A percentile compares a stretch with the other conserved stretches of the same genome.
Conservation (phyloP, 176 grass and related monocot species). For the Oryza longistaminata region DNA sequence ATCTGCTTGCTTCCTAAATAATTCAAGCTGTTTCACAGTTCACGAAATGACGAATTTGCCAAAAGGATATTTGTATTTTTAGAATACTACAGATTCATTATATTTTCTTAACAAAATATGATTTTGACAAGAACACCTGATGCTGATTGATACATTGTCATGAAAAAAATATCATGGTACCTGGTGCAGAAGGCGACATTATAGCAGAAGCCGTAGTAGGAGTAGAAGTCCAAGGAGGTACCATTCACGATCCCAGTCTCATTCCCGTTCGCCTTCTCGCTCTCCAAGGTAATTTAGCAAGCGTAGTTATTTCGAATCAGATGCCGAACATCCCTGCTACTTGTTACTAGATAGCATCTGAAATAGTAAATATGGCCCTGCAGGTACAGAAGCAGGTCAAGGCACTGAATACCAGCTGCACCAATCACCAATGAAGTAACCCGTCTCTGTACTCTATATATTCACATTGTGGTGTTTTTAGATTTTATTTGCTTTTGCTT, state of each 20-base stretch:
- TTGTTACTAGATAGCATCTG: conserved; percentile 10
- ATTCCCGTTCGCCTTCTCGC: conserved; percentile 61
- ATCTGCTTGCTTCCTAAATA: background rate
- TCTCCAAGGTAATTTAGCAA: conserved; percentile 66
- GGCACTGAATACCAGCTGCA: conserved; percentile 45
- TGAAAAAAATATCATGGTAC: conserved; percentile 20
- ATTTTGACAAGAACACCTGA: background rate
- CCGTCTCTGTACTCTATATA: background rate
- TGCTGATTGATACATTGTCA: background rate
- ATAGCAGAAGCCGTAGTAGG: conserved; percentile 79
- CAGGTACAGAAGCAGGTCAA: conserved; percentile 85
- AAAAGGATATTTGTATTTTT: background rate
- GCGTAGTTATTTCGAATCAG: background rate
- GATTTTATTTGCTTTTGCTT: conserved; percentile 20
- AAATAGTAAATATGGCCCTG: background rate
- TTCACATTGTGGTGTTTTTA: background rate
- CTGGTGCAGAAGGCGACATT: conserved; percentile 54
- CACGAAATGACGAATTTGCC: background rate
- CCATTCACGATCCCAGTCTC: conserved; percentile 47
- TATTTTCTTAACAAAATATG: background rate
- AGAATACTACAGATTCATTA: background rate
- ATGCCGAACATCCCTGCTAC: background rate
- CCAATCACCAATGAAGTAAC: background rate
- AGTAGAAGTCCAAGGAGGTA: conserved; percentile 69
- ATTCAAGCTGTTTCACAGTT: background rate